Conservation (phyloP, 2,329 filamentous ascomycete genomes). For the Niveomyces coronatus region DNA sequence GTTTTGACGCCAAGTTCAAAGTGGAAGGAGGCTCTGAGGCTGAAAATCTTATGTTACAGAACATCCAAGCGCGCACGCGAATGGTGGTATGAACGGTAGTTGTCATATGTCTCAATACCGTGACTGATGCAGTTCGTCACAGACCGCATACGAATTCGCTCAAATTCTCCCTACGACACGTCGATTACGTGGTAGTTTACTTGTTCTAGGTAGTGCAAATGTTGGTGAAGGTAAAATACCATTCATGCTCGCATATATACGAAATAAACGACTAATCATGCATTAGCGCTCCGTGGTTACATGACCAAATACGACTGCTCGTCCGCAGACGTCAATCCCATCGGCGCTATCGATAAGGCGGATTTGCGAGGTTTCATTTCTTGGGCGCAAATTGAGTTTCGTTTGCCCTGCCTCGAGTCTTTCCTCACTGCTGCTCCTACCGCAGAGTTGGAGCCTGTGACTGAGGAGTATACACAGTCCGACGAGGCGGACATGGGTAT, state of each 20-base stretch:
- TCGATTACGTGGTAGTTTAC: slow-evolving; percentile 16
- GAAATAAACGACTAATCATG: no score
- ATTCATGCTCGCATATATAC: no score
- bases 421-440: slow-evolving; percentile 51
- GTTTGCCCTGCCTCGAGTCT: slow-evolving; percentile 50
- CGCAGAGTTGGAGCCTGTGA: slow-evolving; percentile 38
- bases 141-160: no score
- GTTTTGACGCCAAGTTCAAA: slow-evolving; percentile 40
- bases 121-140: no score
- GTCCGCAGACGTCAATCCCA: slow-evolving; percentile 32
- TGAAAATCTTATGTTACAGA: slow-evolving; percentile 56
- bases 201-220: slow-evolving; percentile 20
- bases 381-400: slow-evolving; percentile 45
- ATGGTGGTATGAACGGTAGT: slow-evolving; percentile 58
- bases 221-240: slow-evolving; percentile 20
- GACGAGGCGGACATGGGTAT: slow-evolving; percentile 34
- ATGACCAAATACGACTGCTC: slow-evolving; percentile 26
- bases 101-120: no score
- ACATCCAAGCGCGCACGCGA: slow-evolving; percentile 54
- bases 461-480: slow-evolving; percentile 25
- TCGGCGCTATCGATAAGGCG: slow-evolving; percentile 35
- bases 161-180: no score
- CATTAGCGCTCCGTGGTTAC: slow-evolving; percentile 10
- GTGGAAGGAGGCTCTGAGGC: slow-evolving; percentile 45
- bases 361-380: slow-evolving; percentile 56